A percentile compares a stretch with the other conserved stretches of the same genome.
phyloP scores from a whole-genome alignment of 2,329 filamentous ascomycete species.

The Lecanosticta acicola region DNA sequence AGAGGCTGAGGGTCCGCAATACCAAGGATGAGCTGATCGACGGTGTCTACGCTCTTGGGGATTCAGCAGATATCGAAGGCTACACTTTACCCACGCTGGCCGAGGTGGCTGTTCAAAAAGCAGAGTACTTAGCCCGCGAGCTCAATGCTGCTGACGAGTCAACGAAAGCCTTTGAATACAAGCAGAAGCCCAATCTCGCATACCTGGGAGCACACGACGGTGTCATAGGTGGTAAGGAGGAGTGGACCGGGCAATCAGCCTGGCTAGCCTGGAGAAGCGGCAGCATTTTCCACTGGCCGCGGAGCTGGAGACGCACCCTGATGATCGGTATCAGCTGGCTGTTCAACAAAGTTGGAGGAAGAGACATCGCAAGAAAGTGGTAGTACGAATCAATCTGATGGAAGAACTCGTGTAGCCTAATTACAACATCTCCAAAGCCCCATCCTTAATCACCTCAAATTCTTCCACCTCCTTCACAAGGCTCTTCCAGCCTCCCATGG shows the following conservation, averaged over 20 bases:
- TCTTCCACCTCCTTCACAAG: background rate
- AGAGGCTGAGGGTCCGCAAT: constrained; percentile 27
- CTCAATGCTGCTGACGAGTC: constrained; percentile 23
- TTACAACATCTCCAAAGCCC: background rate
- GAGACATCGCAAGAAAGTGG: constrained; percentile 30
- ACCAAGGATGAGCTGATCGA: constrained; percentile 25
- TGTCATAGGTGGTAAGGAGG: constrained; percentile 35
- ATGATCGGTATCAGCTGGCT: constrained; percentile 32
- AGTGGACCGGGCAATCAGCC: constrained; percentile 39
- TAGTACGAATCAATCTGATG: constrained; percentile 1
- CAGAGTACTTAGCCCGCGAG: constrained; percentile 31
- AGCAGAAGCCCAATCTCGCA: constrained; percentile 35
- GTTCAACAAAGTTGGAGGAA: constrained; percentile 26
- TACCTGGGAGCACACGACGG: constrained; percentile 42
- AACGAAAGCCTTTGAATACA: constrained; percentile 34
- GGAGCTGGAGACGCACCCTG: constrained; percentile 28
- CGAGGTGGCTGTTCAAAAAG: constrained; percentile 38
- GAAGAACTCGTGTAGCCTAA: background rate
- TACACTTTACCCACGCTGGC: constrained; percentile 34
- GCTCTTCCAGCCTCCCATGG: background rate
- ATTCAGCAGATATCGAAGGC: constrained; percentile 38
- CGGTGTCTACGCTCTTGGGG: constrained; percentile 34
- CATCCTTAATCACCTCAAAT: background rate
- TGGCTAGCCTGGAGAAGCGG: constrained; percentile 43
- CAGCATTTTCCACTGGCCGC: constrained; percentile 27